Percentiles rank a stretch among this genome's conserved stretches.
Evolutionary conservation across 2,329 filamentous ascomycete genomes (phyloP).

Genomic region (Arthrobotrys sphaeroides): DNA sequence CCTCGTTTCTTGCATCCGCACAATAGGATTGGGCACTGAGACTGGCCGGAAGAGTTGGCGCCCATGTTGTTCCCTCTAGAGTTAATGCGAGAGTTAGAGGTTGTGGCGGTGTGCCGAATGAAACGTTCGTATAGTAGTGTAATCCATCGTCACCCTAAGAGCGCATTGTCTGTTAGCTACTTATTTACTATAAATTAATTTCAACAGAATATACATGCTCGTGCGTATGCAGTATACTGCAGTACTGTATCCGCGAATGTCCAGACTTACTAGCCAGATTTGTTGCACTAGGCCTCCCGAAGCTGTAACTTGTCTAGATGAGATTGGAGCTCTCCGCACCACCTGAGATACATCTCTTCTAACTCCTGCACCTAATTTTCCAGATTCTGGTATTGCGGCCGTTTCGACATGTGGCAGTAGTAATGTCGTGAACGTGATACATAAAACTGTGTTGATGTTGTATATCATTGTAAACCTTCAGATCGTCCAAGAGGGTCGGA

Average conservation of each 20-base stretch:
- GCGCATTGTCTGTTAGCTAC: neutral
- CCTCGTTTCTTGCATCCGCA: slow-evolving; percentile 14
- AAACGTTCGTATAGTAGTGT: slow-evolving; percentile 40
- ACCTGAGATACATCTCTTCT: slow-evolving; percentile 27
- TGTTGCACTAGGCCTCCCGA: slow-evolving; percentile 26
- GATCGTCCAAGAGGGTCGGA: too few relatives aligned
- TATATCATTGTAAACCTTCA: slow-evolving; percentile 24
- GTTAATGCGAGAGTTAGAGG: slow-evolving; percentile 37
- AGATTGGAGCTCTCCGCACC: neutral
- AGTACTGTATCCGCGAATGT: neutral
- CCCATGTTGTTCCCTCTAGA: slow-evolving; percentile 45
- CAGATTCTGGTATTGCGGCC: slow-evolving; percentile 4
- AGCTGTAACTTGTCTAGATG: slow-evolving; percentile 8
- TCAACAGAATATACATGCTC: too few relatives aligned
- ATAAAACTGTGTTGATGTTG: slow-evolving; percentile 49
- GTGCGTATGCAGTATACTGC: too few relatives aligned
- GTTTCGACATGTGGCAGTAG: slow-evolving; percentile 10
- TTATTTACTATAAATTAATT: neutral
- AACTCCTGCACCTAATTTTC: neutral
- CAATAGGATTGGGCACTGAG: slow-evolving; percentile 15
- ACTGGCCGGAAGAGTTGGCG: slow-evolving; percentile 40
- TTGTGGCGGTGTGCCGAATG: slow-evolving; percentile 46
- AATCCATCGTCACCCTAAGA: slow-evolving; percentile 38
- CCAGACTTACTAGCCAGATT: slow-evolving; percentile 40
- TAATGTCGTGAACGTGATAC: slow-evolving; percentile 6